These are phyloP conservation scores for Fusarium pseudonygamai DNA, from an alignment of 2,329 filamentous ascomycete species.

Conservation along the genomic window DNA sequence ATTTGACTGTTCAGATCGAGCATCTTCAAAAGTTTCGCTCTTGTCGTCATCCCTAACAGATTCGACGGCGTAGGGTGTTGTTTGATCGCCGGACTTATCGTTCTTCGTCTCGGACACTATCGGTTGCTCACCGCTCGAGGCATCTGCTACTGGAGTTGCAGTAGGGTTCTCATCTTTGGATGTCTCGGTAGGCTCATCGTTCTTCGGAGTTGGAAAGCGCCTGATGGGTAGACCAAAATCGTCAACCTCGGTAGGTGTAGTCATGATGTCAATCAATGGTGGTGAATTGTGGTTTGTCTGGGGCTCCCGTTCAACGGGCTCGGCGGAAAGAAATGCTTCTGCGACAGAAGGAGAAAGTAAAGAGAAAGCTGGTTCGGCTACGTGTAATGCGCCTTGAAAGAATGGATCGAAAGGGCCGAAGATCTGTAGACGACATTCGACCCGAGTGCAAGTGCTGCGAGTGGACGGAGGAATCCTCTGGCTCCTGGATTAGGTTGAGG, in stretches of 20 bases:
- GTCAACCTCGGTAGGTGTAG: slow-evolving; percentile 61
- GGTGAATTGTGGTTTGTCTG: slow-evolving; percentile 2
- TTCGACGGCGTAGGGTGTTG: neutral
- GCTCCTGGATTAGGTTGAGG: slow-evolving; percentile 30
- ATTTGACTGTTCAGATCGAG: slow-evolving; percentile 49
- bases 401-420: slow-evolving; percentile 36
- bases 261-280: slow-evolving; percentile 36
- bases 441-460: slow-evolving; percentile 18
- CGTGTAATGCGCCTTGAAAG: slow-evolving; percentile 38
- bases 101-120: slow-evolving; percentile 5
- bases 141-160: neutral
- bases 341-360: neutral
- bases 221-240: slow-evolving; percentile 76
- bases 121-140: slow-evolving; percentile 10
- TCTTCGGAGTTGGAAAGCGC: slow-evolving; percentile 53
- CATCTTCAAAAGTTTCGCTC: slow-evolving; percentile 50
- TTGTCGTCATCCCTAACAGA: slow-evolving; percentile 46
- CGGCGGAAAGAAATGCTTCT: neutral
- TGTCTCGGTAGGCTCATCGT: slow-evolving; percentile 28
- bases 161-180: slow-evolving; percentile 9
- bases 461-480: slow-evolving; percentile 29
- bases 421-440: slow-evolving; percentile 37
- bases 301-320: slow-evolving; percentile 13
- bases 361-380: slow-evolving; percentile 16
- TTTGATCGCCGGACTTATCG: slow-evolving; percentile 2